phyloP scores from a whole-genome alignment of 106 monocot genomes.

The Posidonia australis region DNA sequence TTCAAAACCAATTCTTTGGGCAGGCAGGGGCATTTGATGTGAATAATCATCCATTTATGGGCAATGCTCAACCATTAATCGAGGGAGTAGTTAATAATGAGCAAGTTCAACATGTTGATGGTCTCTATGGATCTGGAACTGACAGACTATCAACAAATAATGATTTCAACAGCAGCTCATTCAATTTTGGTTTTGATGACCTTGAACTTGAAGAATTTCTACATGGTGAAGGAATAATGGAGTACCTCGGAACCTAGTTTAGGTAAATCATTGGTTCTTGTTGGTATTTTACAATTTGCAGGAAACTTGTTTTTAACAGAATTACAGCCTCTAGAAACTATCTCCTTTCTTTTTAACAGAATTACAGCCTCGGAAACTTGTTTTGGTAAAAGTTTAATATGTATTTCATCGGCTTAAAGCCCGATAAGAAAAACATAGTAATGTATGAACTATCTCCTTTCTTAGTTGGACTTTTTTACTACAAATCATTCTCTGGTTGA shows the following conservation, averaged over 20 bases:
- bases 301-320: too few relatives aligned
- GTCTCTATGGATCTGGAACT: neutral
- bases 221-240: constrained; percentile 1
- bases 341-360: too few relatives aligned
- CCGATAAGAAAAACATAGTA: too few relatives aligned
- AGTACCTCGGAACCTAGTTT: constrained; percentile 4
- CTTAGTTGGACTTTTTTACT: too few relatives aligned
- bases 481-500: too few relatives aligned
- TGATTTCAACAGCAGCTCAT: neutral
- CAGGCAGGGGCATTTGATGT: neutral
- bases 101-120: neutral
- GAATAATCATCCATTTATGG: neutral
- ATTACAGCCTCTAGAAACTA: too few relatives aligned
- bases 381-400: too few relatives aligned
- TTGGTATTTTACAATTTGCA: too few relatives aligned
- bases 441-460: too few relatives aligned
- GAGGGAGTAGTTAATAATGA: neutral
- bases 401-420: too few relatives aligned
- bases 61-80: neutral
- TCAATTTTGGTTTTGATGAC: neutral
- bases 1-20: neutral
- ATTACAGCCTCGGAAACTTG: too few relatives aligned
- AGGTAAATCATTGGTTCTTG: too few relatives aligned
- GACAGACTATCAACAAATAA: neutral
- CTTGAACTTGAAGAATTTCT: constrained; percentile 1